Evolutionary conservation across 164 flowering plant genomes (phyloP), one percentile per base, ranked within the genome.

Genomic region (Berberis thunbergii): DNA sequence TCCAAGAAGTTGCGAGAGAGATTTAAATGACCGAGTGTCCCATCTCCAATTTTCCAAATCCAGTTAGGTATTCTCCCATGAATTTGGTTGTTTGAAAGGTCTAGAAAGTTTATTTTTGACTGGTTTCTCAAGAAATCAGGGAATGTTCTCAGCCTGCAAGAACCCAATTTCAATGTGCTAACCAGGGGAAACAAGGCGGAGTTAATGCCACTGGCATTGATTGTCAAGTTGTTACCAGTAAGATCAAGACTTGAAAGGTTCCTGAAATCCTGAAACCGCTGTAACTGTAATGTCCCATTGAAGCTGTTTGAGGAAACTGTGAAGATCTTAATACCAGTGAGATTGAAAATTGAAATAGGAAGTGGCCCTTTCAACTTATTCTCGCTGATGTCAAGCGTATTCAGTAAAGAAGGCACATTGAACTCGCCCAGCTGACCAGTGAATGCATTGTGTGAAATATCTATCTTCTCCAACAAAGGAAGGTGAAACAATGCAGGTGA

Each of bases 11-110:
- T 61, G 12, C 7, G 49, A 38, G 63, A 61, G n/a, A 61, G 53
- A 46, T 85, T 84, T 13, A 83, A 41, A 49, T 13, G 1, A 26
- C 3, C 6, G 39, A 78, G 61, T 9, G 2, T 12, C 50, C 60
- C 62, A 9, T 67, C 41, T 1, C 61, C 63, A 7, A 77, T 49
- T 1, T 63, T 39, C 80, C 75, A 72, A 40, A 82, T 43, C 86
- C 88, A 84, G 1, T 57, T 59, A 2, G 86, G 89, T 48, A 79
- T 63, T 46, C 45, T 49, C 7, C 83, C 85, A 3, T 7, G 41
- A 60, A 82, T 77, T 44, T 67, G 63, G 55, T 82, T 84, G 57
- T 62, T 9, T 3, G 86, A 81, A 57, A 85, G 87, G 72, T 83
- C 86, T 12, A 83, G 63, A 41, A 3, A 0, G 4, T 0, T 39